Base-by-base conservation (phyloP, 1,139 yeast genomes). In the Blastobotrys buckinghamii region DNA sequence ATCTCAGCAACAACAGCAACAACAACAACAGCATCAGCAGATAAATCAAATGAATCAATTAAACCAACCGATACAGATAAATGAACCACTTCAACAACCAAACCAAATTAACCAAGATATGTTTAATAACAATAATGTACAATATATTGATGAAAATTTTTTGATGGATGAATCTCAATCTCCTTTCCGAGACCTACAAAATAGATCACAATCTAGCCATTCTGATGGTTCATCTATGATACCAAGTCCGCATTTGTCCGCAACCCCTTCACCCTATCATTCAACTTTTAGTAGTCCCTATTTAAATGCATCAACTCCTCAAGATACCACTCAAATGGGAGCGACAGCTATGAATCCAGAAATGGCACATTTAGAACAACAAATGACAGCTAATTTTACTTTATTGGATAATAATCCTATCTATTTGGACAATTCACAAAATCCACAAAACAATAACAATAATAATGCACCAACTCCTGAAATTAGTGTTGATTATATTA, bases 381-480 rank as follows among this genome's bases (percentile, higher is more conserved):
- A 55, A 30, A 30, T 57, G 49, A 57, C 59, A n/a, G 46, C 53
- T 30, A 53, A 54, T 35, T 55, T 56, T 45, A 52, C 50, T n/a
- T 44, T 56, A 19, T 37, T 51, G 16, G 58, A 54, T 33, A 39
- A 39, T 16, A 41, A 40, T 20, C 45, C 48, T 24, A 34, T 39
- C 8, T 43, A 34, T 39, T 20, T 48, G 48, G 47, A 43, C 42
- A 36, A 26, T 40, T 13, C 16, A n/a, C 24, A 40, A 12, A 13
- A 10, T 12, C n/a, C 32, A 6, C 3, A 10, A 6, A 45, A 36
- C 9, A 13, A 13, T 29, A 29, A 29, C n/a, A 29, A 13, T 9
- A 29, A 29, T 9, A 29, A 29, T 9, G 32, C n/a, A 32, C 39
- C 42, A 30, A 38, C 52, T 3, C 53, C 53, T 6, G 51, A 48